Base-by-base conservation (phyloP, 2,329 filamentous ascomycete genomes). In the Berkeleyomyces basicola region DNA sequence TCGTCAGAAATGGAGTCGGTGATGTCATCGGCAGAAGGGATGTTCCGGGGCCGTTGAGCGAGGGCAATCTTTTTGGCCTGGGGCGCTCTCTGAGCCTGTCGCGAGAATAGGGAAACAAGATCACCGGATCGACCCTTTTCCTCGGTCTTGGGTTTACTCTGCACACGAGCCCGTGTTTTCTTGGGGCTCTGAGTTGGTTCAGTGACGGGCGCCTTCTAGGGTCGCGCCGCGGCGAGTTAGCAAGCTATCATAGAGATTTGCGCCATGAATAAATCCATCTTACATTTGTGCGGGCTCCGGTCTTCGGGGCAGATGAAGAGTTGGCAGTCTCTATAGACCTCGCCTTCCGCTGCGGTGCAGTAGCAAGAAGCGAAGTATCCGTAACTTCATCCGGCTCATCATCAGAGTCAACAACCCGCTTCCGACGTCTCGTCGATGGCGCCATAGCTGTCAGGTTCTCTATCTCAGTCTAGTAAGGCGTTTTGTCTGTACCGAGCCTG, bases 41-140 rank as follows among this genome's bases (percentile, higher is more conserved):
- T 40, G 31, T 62, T 61, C 66, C 65, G 59, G 68, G n/a, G 71
- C 69, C 1, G 71, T 67, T 61, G 46, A 14, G 59, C 61, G 39
- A 65, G 42, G 16, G 61, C 42, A 16, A 47, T 57, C 9, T 47
- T 55, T 39, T 43, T 36, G 2, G 39, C 31, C 10, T 59, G 43
- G 31, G 46, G 39, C 23, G 31, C 36, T 57, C 42, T 70, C 33
- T 83, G 79, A 6, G 78, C 78, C 69, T 86, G 83, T 59, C 77
- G 83, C 16, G 82, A 83, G 67, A 86, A 86, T 16, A 85, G 74
- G 0, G 79, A 77, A 68, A 78, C 75, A 11, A 86, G 73, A 67
- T 85, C 79, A 3, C 76, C 81, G 5, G 78, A 79, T 65, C 78
- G 81, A 4, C 76, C 77, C 66, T 77, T 81, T 61, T 80, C 79